Evolutionary conservation across 805 yeast genomes (phyloP), one percentile per base, ranked within the genome.

Genomic region (Candida maesae): DNA sequence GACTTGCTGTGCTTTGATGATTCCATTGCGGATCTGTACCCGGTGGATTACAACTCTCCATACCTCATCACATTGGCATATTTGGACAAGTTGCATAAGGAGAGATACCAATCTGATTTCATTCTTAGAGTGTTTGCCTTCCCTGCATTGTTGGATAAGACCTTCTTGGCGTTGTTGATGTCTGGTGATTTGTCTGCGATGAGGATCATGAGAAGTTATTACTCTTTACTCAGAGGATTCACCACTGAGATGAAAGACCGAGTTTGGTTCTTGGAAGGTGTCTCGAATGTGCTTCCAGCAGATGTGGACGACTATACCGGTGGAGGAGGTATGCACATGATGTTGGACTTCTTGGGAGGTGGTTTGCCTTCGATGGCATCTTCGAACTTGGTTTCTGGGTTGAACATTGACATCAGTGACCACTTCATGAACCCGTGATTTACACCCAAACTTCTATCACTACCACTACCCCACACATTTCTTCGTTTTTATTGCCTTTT

Each of bases 201-300:
- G 88, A 70, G 95, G 51, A 87, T 91, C 47, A 86, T 91, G 86
- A 71, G 95, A 51, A 82, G 85, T 41, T 90, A 90, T 67, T 90
- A 90, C 65, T 79, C 84, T 41, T 65, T 90, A 43, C 71, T 90
- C 35, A 69, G 95, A 50, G 79, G 83, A 13, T 90, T 84, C 60
- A 86, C 95, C 0, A 78, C 81, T 26, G 95, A 86, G 55, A 83
- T 85, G 84, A 85, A 84, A 59, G 93, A 89, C 54, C 77, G 77
- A 52, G 95, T 90, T 14, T 90, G 97, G 97, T 89, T 90, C 52
- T 68, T 90, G 48, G 95, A 90, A 62, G 97, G 97, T 4, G 93
- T 88, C 2, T 78, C 93, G 5, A 79, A 81, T 40, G 95, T 89
- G 1, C 69, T 90, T 35, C 96, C 96, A 0, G 95, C 82, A 10